Conservation (phyloP, 345 rosid genomes). For the Aquilaria yunnanensis region DNA sequence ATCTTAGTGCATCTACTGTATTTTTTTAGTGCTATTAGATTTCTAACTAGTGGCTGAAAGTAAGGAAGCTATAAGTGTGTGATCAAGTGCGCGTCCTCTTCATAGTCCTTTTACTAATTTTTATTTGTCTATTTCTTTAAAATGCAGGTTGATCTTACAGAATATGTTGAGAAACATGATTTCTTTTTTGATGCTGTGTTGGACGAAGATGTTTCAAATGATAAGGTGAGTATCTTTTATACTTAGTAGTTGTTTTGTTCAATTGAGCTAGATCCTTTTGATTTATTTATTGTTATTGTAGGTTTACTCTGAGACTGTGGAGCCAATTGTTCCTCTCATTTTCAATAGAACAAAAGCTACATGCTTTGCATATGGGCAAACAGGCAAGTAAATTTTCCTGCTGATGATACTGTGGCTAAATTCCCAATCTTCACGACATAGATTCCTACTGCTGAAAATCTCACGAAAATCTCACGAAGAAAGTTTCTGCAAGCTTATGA, state of each 20-base stretch:
- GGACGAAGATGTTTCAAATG: slow-evolving; percentile 44
- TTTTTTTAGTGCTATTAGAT: neutral
- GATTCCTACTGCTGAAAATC: too few relatives aligned
- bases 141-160: slow-evolving; percentile 53
- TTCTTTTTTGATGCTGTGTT: slow-evolving; percentile 55
- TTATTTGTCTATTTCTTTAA: too few relatives aligned
- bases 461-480: too few relatives aligned
- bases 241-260: neutral
- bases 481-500: too few relatives aligned
- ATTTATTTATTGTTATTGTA: slow-evolving; percentile 11
- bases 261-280: slow-evolving; percentile 6
- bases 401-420: too few relatives aligned
- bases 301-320: slow-evolving; percentile 54
- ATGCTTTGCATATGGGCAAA: slow-evolving; percentile 62
- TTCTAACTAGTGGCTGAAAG: neutral
- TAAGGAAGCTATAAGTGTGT: too few relatives aligned
- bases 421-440: too few relatives aligned
- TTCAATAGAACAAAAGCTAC: slow-evolving; percentile 56
- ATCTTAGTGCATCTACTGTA: too few relatives aligned
- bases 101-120: neutral
- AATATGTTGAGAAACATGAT: slow-evolving; percentile 57
- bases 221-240: slow-evolving; percentile 29
- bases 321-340: slow-evolving; percentile 50
- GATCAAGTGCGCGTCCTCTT: neutral
- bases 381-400: slow-evolving; percentile 26